Evolutionary conservation across 768 basidiomycete species (phyloP), one percentile per base, ranked within the genome.

Genomic region (Rubroboletus satanas): DNA sequence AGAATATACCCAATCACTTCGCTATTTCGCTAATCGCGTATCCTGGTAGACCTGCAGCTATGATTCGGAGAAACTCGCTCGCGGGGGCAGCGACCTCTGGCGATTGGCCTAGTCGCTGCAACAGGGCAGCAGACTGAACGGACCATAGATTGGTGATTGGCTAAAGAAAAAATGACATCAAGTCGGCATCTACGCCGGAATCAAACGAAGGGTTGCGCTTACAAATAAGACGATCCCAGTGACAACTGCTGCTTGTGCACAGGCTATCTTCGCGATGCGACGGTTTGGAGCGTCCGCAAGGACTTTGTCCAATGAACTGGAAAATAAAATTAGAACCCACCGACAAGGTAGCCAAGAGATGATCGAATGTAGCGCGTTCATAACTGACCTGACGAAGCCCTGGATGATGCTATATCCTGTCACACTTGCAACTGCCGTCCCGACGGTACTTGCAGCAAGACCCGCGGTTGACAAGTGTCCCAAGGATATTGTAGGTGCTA

Each of bases 381-480:
- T 56, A 49, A 74, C 75, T 14, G 71, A 81, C 74, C 71, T 62
- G 46, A 55, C 45, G 33, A 68, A 63, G 21, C 65, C 69, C 37
- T 76, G 75, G 9, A 79, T 58, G 51, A 80, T 73, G 32, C 75
- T 48, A 26, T 36, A 48, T 12, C 46, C 15, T 74, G 78, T 76
- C 5, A 81, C 72, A 54, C 69, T 73, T 39, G 71, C 66, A 1
- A 76, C 73, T 57, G 76, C 70, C 37, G 65, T 75, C 2, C 69
- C 74, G 9, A 78, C 61, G n/a, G 75, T 76, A 6, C 77, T 73
- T 0, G 79, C 80, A 4, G 82, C 82, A 9, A 83, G 73, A 51
- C 80, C 76, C 0, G 70, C 75, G 0, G 81, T 81, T 1, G 79
- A 79, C 7, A 83, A 67, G 66, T 83, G 82, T 10, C 82, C 82